Percentiles rank a stretch among this genome's conserved stretches.
phyloP scores from a whole-genome alignment of 371 early-diverging fungal genomes.

The Mortierella sp. region DNA sequence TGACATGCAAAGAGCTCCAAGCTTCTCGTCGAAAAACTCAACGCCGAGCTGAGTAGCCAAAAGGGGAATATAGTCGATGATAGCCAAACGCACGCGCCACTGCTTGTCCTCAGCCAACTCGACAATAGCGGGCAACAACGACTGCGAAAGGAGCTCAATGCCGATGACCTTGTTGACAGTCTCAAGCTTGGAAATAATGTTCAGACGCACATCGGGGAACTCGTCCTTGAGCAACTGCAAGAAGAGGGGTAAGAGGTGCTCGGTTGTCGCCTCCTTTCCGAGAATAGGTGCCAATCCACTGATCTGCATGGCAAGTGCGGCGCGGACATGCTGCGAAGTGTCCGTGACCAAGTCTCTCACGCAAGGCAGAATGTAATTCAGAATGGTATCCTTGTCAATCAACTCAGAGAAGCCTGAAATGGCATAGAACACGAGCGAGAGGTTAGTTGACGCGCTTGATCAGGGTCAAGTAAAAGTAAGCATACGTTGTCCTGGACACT shows the following conservation, averaged over 20 bases:
- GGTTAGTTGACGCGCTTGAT: neutral
- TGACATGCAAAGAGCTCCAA: slow-evolving; percentile 93
- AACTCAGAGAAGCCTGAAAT: slow-evolving; percentile 84
- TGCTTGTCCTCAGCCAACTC: slow-evolving; percentile 99
- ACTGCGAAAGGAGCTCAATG: slow-evolving; percentile 96
- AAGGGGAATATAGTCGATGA: slow-evolving; percentile 98
- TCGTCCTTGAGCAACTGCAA: slow-evolving; percentile 97
- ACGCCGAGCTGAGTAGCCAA: slow-evolving; percentile 96
- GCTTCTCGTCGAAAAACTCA: slow-evolving; percentile 97
- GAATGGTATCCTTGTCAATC: slow-evolving; percentile 83
- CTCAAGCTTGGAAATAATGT: slow-evolving; percentile 98
- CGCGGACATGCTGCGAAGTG: slow-evolving; percentile 96
- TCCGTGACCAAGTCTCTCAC: slow-evolving; percentile 94
- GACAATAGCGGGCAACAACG: slow-evolving; percentile 97
- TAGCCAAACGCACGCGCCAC: slow-evolving; percentile 98
- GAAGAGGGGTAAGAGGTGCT: slow-evolving; percentile 95
- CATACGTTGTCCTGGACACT: neutral
- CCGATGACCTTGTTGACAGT: slow-evolving; percentile 97
- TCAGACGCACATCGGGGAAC: slow-evolving; percentile 97
- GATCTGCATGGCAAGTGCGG: slow-evolving; percentile 96
- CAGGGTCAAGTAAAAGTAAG: slow-evolving; percentile 1
- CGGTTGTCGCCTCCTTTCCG: slow-evolving; percentile 96
- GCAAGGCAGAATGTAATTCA: slow-evolving; percentile 89
- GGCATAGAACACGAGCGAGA: neutral
- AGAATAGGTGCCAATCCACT: slow-evolving; percentile 95